Evolutionary conservation across 2,329 filamentous ascomycete genomes (phyloP).

Genomic region (Aspergillus flavus): DNA sequence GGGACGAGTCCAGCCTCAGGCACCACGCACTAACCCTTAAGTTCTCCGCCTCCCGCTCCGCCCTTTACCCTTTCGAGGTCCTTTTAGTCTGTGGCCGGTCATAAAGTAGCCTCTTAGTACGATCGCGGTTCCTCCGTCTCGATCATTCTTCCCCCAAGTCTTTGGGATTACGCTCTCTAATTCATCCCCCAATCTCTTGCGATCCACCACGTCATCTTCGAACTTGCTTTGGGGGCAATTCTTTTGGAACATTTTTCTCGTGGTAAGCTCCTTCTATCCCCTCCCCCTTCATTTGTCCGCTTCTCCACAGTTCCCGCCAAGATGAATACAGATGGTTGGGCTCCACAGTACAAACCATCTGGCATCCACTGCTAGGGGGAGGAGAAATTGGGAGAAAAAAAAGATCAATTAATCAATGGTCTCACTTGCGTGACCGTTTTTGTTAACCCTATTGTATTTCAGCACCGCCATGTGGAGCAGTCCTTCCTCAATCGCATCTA

Average conservation of each 20-base stretch:
- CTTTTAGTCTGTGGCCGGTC: neutral
- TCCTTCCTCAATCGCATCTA: neutral
- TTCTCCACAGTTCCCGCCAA: slow-evolving; percentile 37
- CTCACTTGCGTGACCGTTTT: neutral
- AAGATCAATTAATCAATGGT: neutral
- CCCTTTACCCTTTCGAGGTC: neutral
- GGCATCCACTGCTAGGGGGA: slow-evolving; percentile 30
- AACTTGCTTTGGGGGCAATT: neutral
- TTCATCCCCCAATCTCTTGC: neutral
- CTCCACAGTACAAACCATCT: slow-evolving; percentile 30
- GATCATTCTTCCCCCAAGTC: neutral
- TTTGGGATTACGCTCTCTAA: slow-evolving; percentile 5
- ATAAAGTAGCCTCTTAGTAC: slow-evolving; percentile 4
- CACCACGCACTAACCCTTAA: neutral
- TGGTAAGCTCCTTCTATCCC: slow-evolving; percentile 16
- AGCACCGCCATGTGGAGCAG: neutral
- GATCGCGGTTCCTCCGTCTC: slow-evolving; percentile 5
- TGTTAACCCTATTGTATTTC: neutral
- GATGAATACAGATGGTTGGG: slow-evolving; percentile 23
- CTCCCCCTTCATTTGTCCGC: slow-evolving; percentile 18
- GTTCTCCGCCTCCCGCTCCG: slow-evolving; percentile 6
- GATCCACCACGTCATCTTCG: neutral
- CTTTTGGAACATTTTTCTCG: slow-evolving; percentile 4
- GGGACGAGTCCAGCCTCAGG: slow-evolving; percentile 8
- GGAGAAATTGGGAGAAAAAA: slow-evolving; percentile 10